Evolutionary conservation across 306 rosid species (phyloP), one percentile per base, ranked within the genome.

Genomic region (Fagus sylvatica): DNA sequence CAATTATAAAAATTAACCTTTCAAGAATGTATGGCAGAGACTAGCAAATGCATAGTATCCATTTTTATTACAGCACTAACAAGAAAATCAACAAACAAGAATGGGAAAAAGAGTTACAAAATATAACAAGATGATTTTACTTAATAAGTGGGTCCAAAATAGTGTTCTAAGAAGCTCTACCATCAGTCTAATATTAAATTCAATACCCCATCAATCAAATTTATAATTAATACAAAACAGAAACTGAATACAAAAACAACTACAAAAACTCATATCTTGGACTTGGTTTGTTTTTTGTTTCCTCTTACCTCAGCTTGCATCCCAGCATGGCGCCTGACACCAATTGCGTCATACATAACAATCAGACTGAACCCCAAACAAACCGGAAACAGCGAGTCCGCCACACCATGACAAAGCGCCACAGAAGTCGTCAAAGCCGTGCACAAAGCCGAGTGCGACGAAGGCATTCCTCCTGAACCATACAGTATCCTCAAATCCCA

Each of bases 381-480:
- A 69, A 93, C 97, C 2, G 97, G 97, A 83, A 93, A 93, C 7
- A 93, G 82, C 0, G 98, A 91, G 57, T 87, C 91, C 6, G 90
- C 88, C 7, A 78, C 77, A 46, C 83, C 89, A 17, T 82, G 85
- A 46, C 90, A 87, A 65, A 93, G 87, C 39, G 97, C 98, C 53
- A 93, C 96, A 1, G 98, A 90, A 41, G 98, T 90, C 34, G 98
- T 84, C 74, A 94, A 78, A 10, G 97, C 98, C 9, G 89, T 90
- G 74, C 98, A 94, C 72, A 94, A 79, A 0, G 98, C 91, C 16
- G 97, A 87, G 74, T 91, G 98, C 17, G 98, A 94, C 30, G 97
- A 94, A n/a, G 97, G 98, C 97, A 94, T 91, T 33, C 98, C 98
- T 0, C 97, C 98, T 2, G 91, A 90, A 2, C 91, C 87, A 81